These are phyloP conservation scores for Pythium coloratum DNA, from an alignment of 352 stramenopile genomes.

Conservation along the genomic window DNA sequence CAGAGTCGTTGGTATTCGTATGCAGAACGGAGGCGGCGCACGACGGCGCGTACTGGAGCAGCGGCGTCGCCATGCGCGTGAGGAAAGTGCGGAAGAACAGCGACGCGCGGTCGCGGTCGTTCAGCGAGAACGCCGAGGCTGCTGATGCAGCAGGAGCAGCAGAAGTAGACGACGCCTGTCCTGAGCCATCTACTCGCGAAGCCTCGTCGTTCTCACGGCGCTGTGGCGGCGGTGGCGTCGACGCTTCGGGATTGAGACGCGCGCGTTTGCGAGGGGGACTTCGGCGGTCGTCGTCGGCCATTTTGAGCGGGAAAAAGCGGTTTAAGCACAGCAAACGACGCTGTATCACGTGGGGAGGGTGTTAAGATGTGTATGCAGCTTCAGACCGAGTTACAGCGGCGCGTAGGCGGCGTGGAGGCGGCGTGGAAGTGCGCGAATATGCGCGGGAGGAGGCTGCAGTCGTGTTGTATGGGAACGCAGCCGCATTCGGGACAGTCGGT, in stretches of 20 bases:
- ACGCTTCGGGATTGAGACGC: constrained; percentile 28
- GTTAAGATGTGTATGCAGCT: background rate
- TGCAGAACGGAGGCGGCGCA: background rate
- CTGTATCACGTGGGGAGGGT: constrained; percentile 15
- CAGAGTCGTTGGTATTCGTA: background rate
- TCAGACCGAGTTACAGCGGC: background rate
- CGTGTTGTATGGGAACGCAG: background rate
- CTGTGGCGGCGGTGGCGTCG: constrained; percentile 29
- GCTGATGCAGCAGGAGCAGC: background rate
- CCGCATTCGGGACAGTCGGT: background rate
- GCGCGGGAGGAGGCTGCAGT: background rate
- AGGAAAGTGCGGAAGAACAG: constrained; percentile 28
- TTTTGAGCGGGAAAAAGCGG: constrained; percentile 11
- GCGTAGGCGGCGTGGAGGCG: background rate
- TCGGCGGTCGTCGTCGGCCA: constrained; percentile 34
- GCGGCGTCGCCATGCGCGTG: constrained; percentile 22
- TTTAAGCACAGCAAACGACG: constrained; percentile 17
- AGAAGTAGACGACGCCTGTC: background rate
- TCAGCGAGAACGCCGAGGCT: constrained; percentile 33
- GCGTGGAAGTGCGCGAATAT: background rate
- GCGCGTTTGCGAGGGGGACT: constrained; percentile 40
- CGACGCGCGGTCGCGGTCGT: constrained; percentile 27
- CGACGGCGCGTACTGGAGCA: constrained; percentile 19
- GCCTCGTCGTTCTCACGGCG: constrained; percentile 14
- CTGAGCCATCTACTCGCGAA: constrained; percentile 15